Evolutionary conservation across 768 basidiomycete genomes (phyloP).

Genomic region (Symmetrospora coprosmae): DNA sequence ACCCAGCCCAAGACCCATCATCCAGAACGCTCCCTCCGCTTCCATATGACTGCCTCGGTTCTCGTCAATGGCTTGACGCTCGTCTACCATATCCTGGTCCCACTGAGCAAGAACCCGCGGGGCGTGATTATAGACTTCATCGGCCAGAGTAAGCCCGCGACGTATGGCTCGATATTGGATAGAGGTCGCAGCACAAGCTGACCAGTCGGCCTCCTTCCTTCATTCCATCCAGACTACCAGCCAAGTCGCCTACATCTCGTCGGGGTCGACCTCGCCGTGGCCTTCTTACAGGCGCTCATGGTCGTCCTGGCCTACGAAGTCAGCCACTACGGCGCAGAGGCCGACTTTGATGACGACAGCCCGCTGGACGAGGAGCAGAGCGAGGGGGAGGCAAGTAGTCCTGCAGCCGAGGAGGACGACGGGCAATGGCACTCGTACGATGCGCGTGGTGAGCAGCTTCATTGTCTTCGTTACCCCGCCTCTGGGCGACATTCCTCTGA

Average conservation of each 20-base stretch:
- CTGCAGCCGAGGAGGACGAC: not conserved
- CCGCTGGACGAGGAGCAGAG: not conserved
- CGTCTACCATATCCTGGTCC: conserved; percentile 1
- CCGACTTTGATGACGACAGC: conserved; percentile 7
- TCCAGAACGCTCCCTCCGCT: conserved; percentile 8
- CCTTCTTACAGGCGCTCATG: not conserved
- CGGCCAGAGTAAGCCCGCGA: conserved; percentile 11
- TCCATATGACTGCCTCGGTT: not conserved
- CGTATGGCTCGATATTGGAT: too few species aligned
- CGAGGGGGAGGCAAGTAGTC: not conserved
- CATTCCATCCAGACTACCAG: not conserved
- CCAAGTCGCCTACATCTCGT: not conserved
- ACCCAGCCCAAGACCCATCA: conserved; percentile 6
- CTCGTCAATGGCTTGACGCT: conserved; percentile 5
- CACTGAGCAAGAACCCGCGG: not conserved
- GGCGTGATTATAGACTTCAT: conserved; percentile 16
- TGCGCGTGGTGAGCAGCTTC: too few species aligned
- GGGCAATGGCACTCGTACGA: too few species aligned
- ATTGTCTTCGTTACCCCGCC: too few species aligned
- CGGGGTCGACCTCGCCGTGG: not conserved
- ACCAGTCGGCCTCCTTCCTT: too few species aligned
- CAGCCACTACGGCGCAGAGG: conserved; percentile 12
- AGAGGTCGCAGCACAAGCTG: too few species aligned
- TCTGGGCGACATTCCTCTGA: too few species aligned
- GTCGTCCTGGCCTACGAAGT: conserved; percentile 7